phyloP scores from a whole-genome alignment of 257 asterid genomes.

The Solanum megistacrolobum region DNA sequence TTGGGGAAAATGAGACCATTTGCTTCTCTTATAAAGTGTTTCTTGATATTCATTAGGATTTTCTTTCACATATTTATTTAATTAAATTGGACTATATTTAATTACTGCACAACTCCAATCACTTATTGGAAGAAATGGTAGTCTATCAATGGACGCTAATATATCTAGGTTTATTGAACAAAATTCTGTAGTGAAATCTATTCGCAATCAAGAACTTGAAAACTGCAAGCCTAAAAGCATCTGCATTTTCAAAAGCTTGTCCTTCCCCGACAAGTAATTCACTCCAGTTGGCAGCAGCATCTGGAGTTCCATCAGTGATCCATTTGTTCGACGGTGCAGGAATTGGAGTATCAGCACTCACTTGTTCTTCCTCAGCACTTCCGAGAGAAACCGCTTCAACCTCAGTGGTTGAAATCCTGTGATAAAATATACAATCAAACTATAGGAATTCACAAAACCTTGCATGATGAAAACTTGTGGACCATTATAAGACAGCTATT shows the following conservation, averaged over 20 bases:
- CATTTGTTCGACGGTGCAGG: not conserved
- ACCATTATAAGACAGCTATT: not conserved
- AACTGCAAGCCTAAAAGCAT: not conserved
- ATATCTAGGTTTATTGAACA: conserved; percentile 5
- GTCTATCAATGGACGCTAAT: not conserved
- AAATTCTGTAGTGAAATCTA: not conserved
- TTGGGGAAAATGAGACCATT: no score
- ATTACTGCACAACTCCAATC: no score
- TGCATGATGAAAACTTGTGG: not conserved
- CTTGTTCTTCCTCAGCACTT: not conserved
- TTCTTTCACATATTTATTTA: no score
- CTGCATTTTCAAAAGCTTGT: not conserved
- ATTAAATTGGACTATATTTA: no score
- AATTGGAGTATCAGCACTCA: not conserved
- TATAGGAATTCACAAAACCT: not conserved
- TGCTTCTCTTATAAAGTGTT: no score
- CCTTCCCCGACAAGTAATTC: not conserved
- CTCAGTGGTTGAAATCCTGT: not conserved
- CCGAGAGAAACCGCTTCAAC: not conserved
- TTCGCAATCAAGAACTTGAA: not conserved
- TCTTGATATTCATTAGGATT: no score
- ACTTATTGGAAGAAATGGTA: no score
- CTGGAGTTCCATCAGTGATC: not conserved
- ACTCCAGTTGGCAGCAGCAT: conserved; percentile 2
- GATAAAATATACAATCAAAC: not conserved